phyloP scores from a whole-genome alignment of 2,329 filamentous ascomycete genomes.

The Fusarium haematococcum region DNA sequence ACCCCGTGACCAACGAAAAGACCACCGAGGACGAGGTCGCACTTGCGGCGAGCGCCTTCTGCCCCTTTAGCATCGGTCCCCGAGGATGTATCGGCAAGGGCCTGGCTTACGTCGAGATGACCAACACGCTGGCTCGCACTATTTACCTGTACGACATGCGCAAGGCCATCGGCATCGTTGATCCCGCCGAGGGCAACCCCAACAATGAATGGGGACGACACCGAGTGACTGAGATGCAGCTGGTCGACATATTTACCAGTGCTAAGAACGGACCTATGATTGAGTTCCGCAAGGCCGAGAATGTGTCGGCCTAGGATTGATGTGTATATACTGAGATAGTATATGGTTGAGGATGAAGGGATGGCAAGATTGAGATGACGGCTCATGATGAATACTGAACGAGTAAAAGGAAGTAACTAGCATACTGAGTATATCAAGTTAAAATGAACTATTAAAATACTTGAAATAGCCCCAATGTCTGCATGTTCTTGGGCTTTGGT shows the following conservation, averaged over 20 bases:
- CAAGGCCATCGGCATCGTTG: conserved; percentile 59
- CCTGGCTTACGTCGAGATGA: conserved; percentile 76
- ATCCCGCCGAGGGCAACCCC: conserved; percentile 64
- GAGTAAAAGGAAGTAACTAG: not conserved
- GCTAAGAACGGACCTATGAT: conserved; percentile 78
- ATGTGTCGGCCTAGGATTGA: conserved; percentile 13
- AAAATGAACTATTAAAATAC: not conserved
- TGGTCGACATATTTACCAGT: conserved; percentile 79
- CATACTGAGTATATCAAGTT: not conserved
- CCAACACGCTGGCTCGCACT: conserved; percentile 69
- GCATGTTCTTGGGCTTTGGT: not conserved
- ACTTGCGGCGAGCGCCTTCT: conserved; percentile 75
- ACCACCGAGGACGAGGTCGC: conserved; percentile 64
- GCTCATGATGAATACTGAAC: not conserved
- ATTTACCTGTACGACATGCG: conserved; percentile 72
- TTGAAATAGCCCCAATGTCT: not conserved
- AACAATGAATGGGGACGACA: conserved; percentile 67
- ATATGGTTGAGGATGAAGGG: not conserved
- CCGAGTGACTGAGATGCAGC: conserved; percentile 72
- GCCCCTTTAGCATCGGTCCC: conserved; percentile 78
- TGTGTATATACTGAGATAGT: not conserved
- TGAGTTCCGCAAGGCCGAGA: conserved; percentile 62
- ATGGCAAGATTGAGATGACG: not conserved
- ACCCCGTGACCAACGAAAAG: conserved; percentile 49
- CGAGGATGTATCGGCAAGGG: conserved; percentile 80